These are phyloP conservation scores for Fraxinus cuspidata DNA, from an alignment of 257 asterid genomes.

Conservation along the genomic window DNA sequence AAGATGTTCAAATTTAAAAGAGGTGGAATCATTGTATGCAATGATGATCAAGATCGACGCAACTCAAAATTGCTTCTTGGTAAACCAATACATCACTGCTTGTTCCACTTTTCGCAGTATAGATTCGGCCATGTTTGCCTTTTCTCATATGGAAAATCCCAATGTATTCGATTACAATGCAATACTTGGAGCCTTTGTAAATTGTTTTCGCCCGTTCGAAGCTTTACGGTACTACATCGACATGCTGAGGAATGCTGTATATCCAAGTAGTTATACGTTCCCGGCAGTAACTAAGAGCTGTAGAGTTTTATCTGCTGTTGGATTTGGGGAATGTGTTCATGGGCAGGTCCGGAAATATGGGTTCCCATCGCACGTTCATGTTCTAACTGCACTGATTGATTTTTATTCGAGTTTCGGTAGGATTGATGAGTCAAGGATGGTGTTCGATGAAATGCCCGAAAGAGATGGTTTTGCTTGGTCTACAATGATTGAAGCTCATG, in stretches of 20 bases:
- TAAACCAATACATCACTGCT: no score
- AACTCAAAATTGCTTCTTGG: constrained; percentile 58
- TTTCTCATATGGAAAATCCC: constrained; percentile 47
- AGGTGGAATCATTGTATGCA: constrained; percentile 57
- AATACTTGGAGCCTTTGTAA: constrained; percentile 25
- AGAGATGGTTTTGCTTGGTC: constrained; percentile 73
- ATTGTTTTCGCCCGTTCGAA: constrained; percentile 47
- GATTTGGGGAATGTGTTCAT: constrained; percentile 54
- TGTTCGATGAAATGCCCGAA: constrained; percentile 72
- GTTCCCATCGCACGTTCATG: constrained; percentile 37
- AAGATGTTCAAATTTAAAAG: constrained; percentile 52
- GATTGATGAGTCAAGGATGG: constrained; percentile 41
- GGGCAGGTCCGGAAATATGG: constrained; percentile 60
- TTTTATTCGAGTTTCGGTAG: constrained; percentile 61
- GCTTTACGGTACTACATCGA: constrained; percentile 41
- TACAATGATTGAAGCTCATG: constrained; percentile 58
- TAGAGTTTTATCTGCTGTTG: constrained; percentile 27
- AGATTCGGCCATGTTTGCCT: constrained; percentile 51
- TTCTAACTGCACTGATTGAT: constrained; percentile 67
- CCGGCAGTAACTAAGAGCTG: constrained; percentile 66
- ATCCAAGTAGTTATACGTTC: constrained; percentile 63
- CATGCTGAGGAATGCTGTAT: constrained; percentile 54
- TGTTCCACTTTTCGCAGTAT: no score
- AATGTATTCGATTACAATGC: constrained; percentile 66
- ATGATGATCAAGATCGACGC: constrained; percentile 51